These are phyloP conservation scores for Leptoxyphium fumago DNA, from an alignment of 2,329 filamentous ascomycete genomes.

Conservation along the genomic window DNA sequence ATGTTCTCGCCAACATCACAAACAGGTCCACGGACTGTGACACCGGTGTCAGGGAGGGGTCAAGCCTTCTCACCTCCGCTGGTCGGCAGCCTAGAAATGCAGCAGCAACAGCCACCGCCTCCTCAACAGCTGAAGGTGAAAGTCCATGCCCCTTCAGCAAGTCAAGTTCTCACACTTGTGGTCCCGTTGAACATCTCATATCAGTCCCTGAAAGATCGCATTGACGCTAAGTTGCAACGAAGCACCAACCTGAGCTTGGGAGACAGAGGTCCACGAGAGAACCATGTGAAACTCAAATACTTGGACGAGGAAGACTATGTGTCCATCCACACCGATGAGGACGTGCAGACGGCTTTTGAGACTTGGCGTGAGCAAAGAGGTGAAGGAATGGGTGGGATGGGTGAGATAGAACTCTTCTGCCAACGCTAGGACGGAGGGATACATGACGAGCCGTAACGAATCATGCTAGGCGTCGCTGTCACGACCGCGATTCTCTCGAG, in stretches of 20 bases:
- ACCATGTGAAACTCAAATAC: conserved; percentile 72
- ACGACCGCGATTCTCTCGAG: too few species aligned
- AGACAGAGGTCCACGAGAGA: conserved; percentile 35
- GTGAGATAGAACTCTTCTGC: conserved; percentile 83
- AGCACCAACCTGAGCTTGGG: conserved; percentile 75
- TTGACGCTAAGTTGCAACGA: conserved; percentile 83
- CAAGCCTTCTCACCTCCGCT: conserved; percentile 15
- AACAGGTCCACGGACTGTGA: conserved; percentile 23
- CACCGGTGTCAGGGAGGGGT: conserved; percentile 21
- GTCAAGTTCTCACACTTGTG: conserved; percentile 87
- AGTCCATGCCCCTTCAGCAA: conserved; percentile 64
- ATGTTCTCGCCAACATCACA: conserved; percentile 1
- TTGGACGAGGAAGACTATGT: conserved; percentile 87
- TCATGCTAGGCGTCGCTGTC: too few species aligned
- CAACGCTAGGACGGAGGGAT: conserved; percentile 27
- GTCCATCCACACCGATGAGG: conserved; percentile 87
- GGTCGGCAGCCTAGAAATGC: conserved; percentile 1
- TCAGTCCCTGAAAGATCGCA: conserved; percentile 82
- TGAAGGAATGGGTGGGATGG: conserved; percentile 50
- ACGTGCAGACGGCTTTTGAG: conserved; percentile 88
- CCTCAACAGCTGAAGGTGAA: conserved; percentile 62
- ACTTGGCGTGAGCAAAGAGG: conserved; percentile 69
- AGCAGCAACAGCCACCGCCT: conserved; percentile 3
- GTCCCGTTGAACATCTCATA: conserved; percentile 92
- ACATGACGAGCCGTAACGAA: too few species aligned